A percentile compares a stretch with the other conserved stretches of the same genome.
Evolutionary conservation across 345 rosid species (phyloP).

Genomic region (Abelmoschus esculentus): DNA sequence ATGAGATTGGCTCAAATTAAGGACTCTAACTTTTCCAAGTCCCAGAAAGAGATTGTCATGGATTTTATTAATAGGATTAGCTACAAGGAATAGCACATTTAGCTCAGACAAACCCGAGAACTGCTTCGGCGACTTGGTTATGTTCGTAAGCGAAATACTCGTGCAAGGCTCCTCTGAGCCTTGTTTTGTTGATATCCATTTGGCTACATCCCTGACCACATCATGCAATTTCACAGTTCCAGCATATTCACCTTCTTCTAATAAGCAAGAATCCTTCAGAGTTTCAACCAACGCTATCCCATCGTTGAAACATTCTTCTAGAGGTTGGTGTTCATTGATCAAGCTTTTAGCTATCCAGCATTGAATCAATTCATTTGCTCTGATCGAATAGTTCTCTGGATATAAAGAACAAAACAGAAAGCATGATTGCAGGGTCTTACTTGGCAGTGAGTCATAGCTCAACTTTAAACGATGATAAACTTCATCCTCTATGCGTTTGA

Average conservation of each 20-base stretch:
- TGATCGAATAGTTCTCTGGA: slow-evolving; percentile 24
- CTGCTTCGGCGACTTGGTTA: slow-evolving; percentile 13
- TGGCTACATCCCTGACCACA: slow-evolving; percentile 25
- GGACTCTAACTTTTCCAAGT: slow-evolving; percentile 17
- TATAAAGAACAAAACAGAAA: slow-evolving; percentile 28
- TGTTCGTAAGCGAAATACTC: slow-evolving; percentile 21
- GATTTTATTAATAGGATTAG: slow-evolving; percentile 25
- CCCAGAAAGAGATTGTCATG: slow-evolving; percentile 20
- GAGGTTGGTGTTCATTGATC: slow-evolving; percentile 15
- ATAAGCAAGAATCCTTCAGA: slow-evolving; percentile 28
- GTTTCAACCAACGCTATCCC: slow-evolving; percentile 20
- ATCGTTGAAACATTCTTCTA: slow-evolving; percentile 19
- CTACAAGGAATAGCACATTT: slow-evolving; percentile 24
- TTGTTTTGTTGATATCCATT: slow-evolving; percentile 14
- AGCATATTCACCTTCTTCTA: slow-evolving; percentile 22
- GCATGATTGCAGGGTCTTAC: slow-evolving; percentile 22
- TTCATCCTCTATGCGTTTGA: slow-evolving; percentile 16
- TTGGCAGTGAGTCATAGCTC: slow-evolving; percentile 22
- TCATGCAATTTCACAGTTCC: slow-evolving; percentile 31
- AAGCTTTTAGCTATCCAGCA: slow-evolving; percentile 31
- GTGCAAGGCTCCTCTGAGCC: slow-evolving; percentile 8
- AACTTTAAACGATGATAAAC: slow-evolving; percentile 22
- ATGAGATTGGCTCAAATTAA: slow-evolving; percentile 23
- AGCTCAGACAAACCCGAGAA: slow-evolving; percentile 14
- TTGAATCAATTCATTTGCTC: slow-evolving; percentile 21